phyloP scores from a whole-genome alignment of 2,329 filamentous ascomycete genomes.

The Cladophialophora exuberans region DNA sequence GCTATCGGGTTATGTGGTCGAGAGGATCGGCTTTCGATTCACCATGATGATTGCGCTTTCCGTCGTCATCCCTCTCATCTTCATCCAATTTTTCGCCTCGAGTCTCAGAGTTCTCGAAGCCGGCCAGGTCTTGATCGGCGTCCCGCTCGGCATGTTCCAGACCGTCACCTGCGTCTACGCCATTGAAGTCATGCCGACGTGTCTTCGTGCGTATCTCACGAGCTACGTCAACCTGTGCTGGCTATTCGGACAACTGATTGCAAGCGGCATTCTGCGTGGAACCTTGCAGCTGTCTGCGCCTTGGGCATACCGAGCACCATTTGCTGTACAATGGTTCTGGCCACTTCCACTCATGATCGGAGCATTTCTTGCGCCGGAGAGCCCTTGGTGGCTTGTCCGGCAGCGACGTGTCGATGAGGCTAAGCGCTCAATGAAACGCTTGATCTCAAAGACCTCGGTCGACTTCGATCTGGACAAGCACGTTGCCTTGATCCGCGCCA shows the following conservation, averaged over 20 bases:
- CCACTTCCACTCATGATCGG: conserved; percentile 49
- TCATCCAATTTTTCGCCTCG: conserved; percentile 45
- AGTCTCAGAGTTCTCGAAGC: conserved; percentile 38
- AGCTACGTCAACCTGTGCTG: conserved; percentile 47
- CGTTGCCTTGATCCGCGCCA: conserved; percentile 45
- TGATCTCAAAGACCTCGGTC: conserved; percentile 32
- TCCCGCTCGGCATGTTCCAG: conserved; percentile 53
- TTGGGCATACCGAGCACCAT: conserved; percentile 43
- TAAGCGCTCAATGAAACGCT: conserved; percentile 35
- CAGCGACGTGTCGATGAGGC: conserved; percentile 40
- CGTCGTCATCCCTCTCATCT: conserved; percentile 44
- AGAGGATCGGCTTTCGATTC: conserved; percentile 66
- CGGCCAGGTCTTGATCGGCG: conserved; percentile 41
- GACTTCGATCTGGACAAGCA: conserved; percentile 37
- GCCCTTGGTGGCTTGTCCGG: conserved; percentile 45
- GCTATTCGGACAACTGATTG: conserved; percentile 41
- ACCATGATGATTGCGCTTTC: conserved; percentile 64
- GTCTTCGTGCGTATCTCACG: conserved; percentile 37
- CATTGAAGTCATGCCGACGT: conserved; percentile 36
- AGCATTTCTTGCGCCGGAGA: conserved; percentile 44
- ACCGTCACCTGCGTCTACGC: conserved; percentile 37
- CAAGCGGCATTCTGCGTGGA: conserved; percentile 38
- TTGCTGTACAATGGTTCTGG: conserved; percentile 55
- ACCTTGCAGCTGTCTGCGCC: conserved; percentile 37
- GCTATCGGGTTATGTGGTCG: conserved; percentile 66